Percentiles rank a stretch among this genome's conserved stretches.
Conservation (phyloP, 257 asterid genomes). For the Nicotiana otophora region DNA sequence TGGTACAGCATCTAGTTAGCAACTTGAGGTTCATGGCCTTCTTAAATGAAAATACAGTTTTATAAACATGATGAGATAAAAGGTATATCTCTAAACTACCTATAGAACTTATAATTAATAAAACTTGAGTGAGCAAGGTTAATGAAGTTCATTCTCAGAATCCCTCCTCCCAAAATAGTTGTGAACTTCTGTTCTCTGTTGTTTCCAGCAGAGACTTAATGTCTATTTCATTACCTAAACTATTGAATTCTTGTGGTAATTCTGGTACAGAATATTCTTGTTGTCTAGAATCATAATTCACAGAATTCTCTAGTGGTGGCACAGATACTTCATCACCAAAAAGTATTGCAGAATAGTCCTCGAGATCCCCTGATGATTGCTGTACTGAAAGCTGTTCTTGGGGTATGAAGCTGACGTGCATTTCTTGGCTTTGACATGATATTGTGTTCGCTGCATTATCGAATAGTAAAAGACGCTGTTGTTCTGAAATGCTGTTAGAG, state of each 20-base stretch:
- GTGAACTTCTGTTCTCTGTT: conserved; percentile 21
- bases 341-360: background rate
- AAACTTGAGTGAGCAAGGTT: background rate
- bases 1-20: background rate
- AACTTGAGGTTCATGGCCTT: background rate
- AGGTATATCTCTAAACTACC: background rate
- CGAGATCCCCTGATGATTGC: background rate
- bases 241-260: conserved; percentile 18
- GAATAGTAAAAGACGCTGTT: background rate
- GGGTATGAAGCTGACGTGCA: background rate
- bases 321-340: conserved; percentile 6
- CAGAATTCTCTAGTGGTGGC: conserved; percentile 6
- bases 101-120: background rate
- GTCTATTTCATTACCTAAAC: conserved; percentile 18
- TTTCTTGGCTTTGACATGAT: background rate
- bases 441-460: background rate
- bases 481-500: background rate
- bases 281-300: conserved; percentile 2
- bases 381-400: conserved; percentile 4
- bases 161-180: conserved; percentile 30
- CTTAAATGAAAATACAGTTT: background rate
- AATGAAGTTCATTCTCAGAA: conserved; percentile 19
- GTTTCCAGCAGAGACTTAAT: conserved; percentile 19
- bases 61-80: conserved; percentile 1
- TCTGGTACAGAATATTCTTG: conserved; percentile 20